Base-by-base conservation (phyloP, 1,284 basidiomycete species). In the Athelia sp. region DNA sequence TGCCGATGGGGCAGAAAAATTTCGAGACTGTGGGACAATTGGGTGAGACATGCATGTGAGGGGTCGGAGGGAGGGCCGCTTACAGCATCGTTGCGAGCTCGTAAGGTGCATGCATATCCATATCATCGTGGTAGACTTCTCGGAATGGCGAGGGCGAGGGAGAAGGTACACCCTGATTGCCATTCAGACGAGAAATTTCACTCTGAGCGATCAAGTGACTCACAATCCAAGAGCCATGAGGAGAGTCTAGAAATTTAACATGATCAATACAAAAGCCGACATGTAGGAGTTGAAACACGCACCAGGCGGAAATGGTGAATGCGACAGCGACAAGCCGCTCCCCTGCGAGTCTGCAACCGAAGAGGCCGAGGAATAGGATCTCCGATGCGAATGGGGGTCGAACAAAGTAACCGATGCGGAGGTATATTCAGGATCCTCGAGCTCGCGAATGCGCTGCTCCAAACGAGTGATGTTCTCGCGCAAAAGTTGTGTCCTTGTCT, bases 1-100 rank as follows among this genome's bases (percentile, higher is more conserved):
- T 81, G 79, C 47, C 80, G 79, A 62, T 90, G 87, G n/a, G 83
- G 80, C 24, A 83, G 64, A 58, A 90, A 87, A 46, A 88, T 82
- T 54, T 88, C 82, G 52, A 89, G 62, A 47, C 87, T 87, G 59
- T 40, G 55, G 48, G 40, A 36, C 45, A 48, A 13, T 48, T 54
- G 52, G 35, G 23, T 46, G 44, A 22, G 59, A 44, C 54, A 51
- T 38, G 42, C 44, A n/a, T n/a, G n/a, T n/a, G n/a, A 21, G 32
- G 38, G 35, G 48, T 22, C 11, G 44, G 43, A 34, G 52, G 49
- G 49, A 32, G 52, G 22, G 46, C 15, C 42, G 69, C 81, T 59
- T 65, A 87, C 85, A 88, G 69, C 63, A 85, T 79, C 54, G 78
- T 78, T 15, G 79, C 76, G 46, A 86, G 70, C 55, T 87, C 83